Evolutionary conservation across 805 yeast species (phyloP).

Genomic region (Starmerella bacillaris): DNA sequence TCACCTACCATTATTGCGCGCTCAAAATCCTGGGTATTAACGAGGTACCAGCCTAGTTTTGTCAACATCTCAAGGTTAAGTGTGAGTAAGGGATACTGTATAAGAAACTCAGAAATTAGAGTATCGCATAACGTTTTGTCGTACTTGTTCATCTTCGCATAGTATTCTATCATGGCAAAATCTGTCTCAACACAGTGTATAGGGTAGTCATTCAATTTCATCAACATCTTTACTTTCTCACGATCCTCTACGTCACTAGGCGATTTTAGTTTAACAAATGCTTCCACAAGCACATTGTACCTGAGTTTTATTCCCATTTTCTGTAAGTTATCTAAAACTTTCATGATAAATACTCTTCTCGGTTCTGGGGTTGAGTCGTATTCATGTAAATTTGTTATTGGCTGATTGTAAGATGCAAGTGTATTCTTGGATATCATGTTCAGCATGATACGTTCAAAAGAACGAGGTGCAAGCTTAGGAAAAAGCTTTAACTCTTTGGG

Average conservation of each 20-base stretch:
- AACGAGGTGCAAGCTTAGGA: neutral
- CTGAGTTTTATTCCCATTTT: slow-evolving; percentile 11
- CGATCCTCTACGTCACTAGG: neutral
- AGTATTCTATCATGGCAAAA: slow-evolving; percentile 12
- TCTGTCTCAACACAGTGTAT: slow-evolving; percentile 17
- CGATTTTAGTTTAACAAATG: slow-evolving; percentile 6
- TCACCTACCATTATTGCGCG: slow-evolving; percentile 8
- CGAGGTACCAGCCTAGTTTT: slow-evolving; percentile 10
- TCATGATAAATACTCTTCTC: slow-evolving; percentile 1
- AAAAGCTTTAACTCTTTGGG: neutral
- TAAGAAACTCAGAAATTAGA: slow-evolving; percentile 11
- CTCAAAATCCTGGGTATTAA: slow-evolving; percentile 4
- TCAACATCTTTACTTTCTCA: slow-evolving; percentile 2
- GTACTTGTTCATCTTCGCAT: slow-evolving; percentile 3
- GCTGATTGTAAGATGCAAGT: neutral
- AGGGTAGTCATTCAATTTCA: slow-evolving; percentile 10
- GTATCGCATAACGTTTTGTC: slow-evolving; percentile 1
- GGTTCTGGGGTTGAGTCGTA: neutral
- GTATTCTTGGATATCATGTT: neutral
- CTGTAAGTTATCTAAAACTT: slow-evolving; percentile 4
- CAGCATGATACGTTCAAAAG: neutral
- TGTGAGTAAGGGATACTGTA: slow-evolving; percentile 15
- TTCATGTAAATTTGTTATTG: no score
- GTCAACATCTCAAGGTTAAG: slow-evolving; percentile 13
- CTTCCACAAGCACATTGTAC: slow-evolving; percentile 8